Conservation (phyloP, 176 grass and related monocot genomes). For the Calamus simplicifolius region DNA sequence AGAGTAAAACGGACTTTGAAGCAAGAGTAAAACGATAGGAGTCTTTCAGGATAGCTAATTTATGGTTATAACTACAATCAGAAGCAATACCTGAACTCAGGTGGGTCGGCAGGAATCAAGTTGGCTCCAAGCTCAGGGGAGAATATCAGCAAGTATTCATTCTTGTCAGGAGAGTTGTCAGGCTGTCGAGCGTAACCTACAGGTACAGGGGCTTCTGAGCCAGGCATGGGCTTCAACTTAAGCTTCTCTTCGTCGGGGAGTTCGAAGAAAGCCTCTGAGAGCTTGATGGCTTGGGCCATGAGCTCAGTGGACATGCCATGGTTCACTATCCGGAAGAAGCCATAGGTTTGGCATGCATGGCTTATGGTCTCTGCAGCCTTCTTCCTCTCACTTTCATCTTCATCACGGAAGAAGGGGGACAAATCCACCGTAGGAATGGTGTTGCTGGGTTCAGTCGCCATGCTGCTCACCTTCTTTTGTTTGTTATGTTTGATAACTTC, state of each 20-base stretch:
- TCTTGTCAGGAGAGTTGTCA: constrained; percentile 29
- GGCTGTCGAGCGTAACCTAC: constrained; percentile 32
- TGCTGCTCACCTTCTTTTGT: no score
- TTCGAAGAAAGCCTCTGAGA: constrained; percentile 25
- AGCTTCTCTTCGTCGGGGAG: constrained; percentile 30
- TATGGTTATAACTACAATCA: background rate
- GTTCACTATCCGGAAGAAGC: constrained; percentile 42
- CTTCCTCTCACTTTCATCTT: background rate
- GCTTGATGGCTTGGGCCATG: constrained; percentile 19
- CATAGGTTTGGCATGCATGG: constrained; percentile 18
- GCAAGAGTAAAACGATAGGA: background rate
- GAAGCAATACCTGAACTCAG: background rate
- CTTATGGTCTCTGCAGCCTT: constrained; percentile 16
- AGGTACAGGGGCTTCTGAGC: constrained; percentile 6
- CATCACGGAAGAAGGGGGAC: constrained; percentile 3
- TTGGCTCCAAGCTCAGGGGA: constrained; percentile 22
- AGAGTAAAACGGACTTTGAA: constrained; percentile 14
- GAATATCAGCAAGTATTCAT: constrained; percentile 28
- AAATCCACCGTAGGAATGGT: constrained; percentile 1
- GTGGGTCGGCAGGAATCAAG: constrained; percentile 13
- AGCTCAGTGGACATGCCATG: constrained; percentile 19
- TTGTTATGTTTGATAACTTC: background rate
- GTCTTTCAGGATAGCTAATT: background rate
- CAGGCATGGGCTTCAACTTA: constrained; percentile 7
- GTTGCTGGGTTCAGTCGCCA: background rate